Percentiles rank a stretch among this genome's conserved stretches.
Conservation (phyloP, 2,329 filamentous ascomycete genomes). For the Cephalotrichum gorgonifer region DNA sequence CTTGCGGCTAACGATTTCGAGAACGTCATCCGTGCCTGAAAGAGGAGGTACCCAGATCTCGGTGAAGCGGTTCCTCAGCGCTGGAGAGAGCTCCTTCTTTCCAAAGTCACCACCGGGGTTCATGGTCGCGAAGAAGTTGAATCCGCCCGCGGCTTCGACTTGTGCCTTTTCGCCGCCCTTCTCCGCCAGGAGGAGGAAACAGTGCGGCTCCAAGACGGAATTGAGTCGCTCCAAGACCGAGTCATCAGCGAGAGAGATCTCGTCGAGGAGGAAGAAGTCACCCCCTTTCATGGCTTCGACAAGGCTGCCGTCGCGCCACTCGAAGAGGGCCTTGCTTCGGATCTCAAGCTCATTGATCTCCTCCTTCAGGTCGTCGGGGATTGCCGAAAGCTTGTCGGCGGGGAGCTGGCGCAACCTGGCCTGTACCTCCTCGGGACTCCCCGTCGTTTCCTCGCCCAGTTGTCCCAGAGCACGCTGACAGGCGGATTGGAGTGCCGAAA, state of each 20-base stretch:
- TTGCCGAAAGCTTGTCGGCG: constrained; percentile 23
- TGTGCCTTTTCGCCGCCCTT: constrained; percentile 81
- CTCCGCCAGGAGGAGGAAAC: constrained; percentile 82
- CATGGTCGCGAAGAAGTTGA: constrained; percentile 98
- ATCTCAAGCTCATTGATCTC: constrained; percentile 37
- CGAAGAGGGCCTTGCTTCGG: constrained; percentile 77
- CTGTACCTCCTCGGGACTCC: constrained; percentile 9
- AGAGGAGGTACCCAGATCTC: constrained; percentile 96
- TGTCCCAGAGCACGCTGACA: constrained; percentile 36
- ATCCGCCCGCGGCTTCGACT: constrained; percentile 64
- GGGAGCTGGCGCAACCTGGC: constrained; percentile 34
- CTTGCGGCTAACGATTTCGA: constrained; percentile 77
- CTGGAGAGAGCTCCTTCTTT: constrained; percentile 93
- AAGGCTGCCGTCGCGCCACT: constrained; percentile 91
- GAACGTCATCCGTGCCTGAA: constrained; percentile 73
- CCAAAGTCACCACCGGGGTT: constrained; percentile 98
- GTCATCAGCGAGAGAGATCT: constrained; percentile 95
- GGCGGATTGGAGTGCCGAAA: constrained; percentile 54
- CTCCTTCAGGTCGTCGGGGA: constrained; percentile 38
- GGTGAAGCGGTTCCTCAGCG: constrained; percentile 89
- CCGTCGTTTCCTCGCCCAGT: constrained; percentile 18
- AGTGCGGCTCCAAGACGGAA: constrained; percentile 83
- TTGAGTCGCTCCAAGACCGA: constrained; percentile 94
- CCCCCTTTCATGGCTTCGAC: constrained; percentile 89
- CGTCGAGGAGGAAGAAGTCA: constrained; percentile 86